These are phyloP conservation scores for Flaveria ramosissima DNA, from an alignment of 129 eudicot genomes.

Conservation along the genomic window DNA sequence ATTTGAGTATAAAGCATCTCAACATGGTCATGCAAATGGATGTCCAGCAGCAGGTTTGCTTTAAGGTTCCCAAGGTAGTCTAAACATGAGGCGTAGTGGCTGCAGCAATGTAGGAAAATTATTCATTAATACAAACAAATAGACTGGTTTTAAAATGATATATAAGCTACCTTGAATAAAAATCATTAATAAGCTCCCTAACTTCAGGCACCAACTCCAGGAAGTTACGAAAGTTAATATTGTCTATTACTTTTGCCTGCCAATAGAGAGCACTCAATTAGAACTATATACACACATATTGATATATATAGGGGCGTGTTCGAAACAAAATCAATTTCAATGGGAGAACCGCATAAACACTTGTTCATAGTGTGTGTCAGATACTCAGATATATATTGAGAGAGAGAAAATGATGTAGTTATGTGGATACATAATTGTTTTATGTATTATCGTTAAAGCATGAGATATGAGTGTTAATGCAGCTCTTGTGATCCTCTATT, in stretches of 20 bases:
- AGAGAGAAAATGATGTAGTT: neutral
- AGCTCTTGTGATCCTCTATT: neutral
- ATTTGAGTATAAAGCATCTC: conserved; percentile 81
- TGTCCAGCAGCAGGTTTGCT: conserved; percentile 81
- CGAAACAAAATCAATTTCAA: neutral
- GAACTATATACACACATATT: neutral
- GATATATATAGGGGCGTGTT: neutral
- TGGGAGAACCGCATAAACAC: neutral
- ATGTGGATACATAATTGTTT: neutral
- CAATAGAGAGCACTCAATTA: conserved; percentile 25
- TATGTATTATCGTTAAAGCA: neutral
- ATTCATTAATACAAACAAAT: neutral
- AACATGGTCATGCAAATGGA: conserved; percentile 94
- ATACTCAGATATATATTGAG: neutral
- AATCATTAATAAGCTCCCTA: conserved; percentile 92
- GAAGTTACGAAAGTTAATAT: conserved; percentile 83
- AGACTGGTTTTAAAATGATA: neutral
- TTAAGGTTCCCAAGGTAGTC: conserved; percentile 87
- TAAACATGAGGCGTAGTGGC: conserved; percentile 93
- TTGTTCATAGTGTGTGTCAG: neutral
- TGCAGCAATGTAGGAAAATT: conserved; percentile 32
- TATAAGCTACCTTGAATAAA: conserved; percentile 75
- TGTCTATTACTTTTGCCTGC: conserved; percentile 96
- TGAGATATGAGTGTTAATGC: neutral
- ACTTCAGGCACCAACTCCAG: conserved; percentile 95